Evolutionary conservation across 805 yeast species (phyloP), one percentile per base, ranked within the genome.

Genomic region (Ogataea siamensis): DNA sequence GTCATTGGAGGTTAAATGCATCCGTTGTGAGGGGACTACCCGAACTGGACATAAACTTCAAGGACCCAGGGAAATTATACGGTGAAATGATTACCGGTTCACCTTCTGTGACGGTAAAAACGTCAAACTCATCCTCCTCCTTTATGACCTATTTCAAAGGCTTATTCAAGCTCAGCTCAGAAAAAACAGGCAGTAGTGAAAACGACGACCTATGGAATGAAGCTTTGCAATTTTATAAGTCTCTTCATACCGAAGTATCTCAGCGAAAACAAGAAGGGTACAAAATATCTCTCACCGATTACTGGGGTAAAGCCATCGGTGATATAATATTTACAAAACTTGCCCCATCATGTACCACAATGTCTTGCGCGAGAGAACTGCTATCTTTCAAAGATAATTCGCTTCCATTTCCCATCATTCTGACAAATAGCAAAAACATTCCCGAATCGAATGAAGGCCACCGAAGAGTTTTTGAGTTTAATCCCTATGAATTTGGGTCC

Each of bases 401-500:
- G 42, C 74, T 62, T 54, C 84, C 73, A 12, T 77, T 67, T 52
- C 84, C 74, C 12, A 72, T 70, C 14, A 65, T 70, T 14, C 57
- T 67, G 29, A 63, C 73, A 19, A 64, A 58, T 53, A 60, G 53
- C 39, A 67, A 67, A 46, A 64, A 43, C 28, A 29, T 61, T 35
- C 72, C 70, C 4, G 62, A 54, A 15, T 45, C 49, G 8, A 51
- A 48, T 33, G 59, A 52, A 34, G 51, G 60, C n/a, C 54, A 62
- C 21, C 70, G 80, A 1, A 71, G 67, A 40, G 42, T 76, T 2
- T 70, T 78, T 45, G 87, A 80, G 54, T 72, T 80, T 46, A 76
- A 73, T 10, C 85, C 85, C 0, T 76, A 58, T 50, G 87, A 80
- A 40, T 79, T 79, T 62, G 87, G 87, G 0, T 76, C 83, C 0